A percentile compares a stretch with the other conserved stretches of the same genome.
Conservation (phyloP, 2,329 filamentous ascomycete species). For the Verticillium tricorpus region DNA sequence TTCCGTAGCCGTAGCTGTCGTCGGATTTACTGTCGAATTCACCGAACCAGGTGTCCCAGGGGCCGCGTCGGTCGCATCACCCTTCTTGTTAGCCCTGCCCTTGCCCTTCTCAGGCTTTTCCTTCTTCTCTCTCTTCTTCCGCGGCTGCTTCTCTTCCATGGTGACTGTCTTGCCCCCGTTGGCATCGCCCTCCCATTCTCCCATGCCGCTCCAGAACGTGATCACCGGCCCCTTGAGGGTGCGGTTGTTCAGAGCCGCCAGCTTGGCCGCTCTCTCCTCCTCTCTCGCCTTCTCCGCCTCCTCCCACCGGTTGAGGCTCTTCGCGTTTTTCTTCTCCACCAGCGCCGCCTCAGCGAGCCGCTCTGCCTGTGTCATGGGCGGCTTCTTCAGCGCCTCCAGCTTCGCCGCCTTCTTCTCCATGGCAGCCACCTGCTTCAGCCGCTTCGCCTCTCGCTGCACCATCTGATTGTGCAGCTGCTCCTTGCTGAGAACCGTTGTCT, state of each 20-base stretch:
- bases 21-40: not conserved
- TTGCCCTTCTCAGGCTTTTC: slow-evolving; percentile 30
- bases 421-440: slow-evolving; percentile 63
- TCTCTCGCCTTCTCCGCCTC: slow-evolving; percentile 85
- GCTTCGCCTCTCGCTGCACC: slow-evolving; percentile 65
- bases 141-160: slow-evolving; percentile 53
- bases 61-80: not conserved
- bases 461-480: slow-evolving; percentile 66
- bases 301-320: slow-evolving; percentile 91
- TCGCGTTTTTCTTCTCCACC: slow-evolving; percentile 81
- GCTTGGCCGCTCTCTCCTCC: slow-evolving; percentile 74
- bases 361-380: slow-evolving; percentile 81
- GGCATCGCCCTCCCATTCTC: slow-evolving; percentile 56
- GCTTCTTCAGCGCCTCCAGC: slow-evolving; percentile 70
- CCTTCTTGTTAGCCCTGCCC: slow-evolving; percentile 17
- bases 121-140: slow-evolving; percentile 52
- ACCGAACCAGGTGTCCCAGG: not conserved
- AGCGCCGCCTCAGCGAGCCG: slow-evolving; percentile 75
- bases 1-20: not conserved
- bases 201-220: slow-evolving; percentile 89
- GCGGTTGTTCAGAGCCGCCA: slow-evolving; percentile 83
- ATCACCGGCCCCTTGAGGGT: slow-evolving; percentile 85
- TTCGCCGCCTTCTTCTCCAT: slow-evolving; percentile 67
- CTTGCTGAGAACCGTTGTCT: slow-evolving; percentile 55
- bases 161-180: slow-evolving; percentile 66